These are phyloP conservation scores for Diaporthe vexans DNA, from an alignment of 2,329 filamentous ascomycete species.

Conservation along the genomic window DNA sequence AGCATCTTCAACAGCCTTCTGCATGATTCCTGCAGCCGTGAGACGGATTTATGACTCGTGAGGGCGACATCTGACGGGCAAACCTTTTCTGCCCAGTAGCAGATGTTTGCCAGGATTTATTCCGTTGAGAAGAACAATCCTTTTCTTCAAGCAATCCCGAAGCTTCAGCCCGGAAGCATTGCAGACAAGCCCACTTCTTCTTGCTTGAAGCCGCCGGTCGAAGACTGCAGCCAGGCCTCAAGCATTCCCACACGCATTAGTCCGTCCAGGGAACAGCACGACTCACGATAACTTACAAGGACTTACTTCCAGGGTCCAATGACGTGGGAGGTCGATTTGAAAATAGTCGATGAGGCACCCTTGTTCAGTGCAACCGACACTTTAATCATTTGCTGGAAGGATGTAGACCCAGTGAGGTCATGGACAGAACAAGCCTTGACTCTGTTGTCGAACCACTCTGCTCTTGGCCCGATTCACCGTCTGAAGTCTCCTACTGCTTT, in stretches of 20 bases:
- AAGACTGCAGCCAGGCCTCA: not conserved
- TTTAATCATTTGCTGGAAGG: not conserved
- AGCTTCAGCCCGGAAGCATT: not conserved
- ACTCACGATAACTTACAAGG: not conserved
- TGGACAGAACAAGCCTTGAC: not conserved
- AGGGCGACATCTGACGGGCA: slow-evolving; percentile 9
- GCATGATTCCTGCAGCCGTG: not conserved
- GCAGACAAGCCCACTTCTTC: not conserved
- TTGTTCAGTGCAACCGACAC: too few species aligned
- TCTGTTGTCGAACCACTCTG: not conserved
- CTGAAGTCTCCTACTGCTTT: slow-evolving; percentile 6
- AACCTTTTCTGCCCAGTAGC: not conserved
- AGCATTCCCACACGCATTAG: not conserved
- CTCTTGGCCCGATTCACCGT: not conserved
- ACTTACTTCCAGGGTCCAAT: not conserved
- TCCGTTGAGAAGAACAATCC: not conserved
- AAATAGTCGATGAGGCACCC: not conserved
- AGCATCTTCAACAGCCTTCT: not conserved
- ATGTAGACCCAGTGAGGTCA: not conserved
- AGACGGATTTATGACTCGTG: slow-evolving; percentile 16
- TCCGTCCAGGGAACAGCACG: not conserved
- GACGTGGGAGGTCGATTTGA: not conserved
- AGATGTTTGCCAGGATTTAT: not conserved
- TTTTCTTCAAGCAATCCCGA: not conserved
- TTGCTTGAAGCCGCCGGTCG: not conserved